phyloP scores from a whole-genome alignment of 83 land plant species.

The Thuja plicata region DNA sequence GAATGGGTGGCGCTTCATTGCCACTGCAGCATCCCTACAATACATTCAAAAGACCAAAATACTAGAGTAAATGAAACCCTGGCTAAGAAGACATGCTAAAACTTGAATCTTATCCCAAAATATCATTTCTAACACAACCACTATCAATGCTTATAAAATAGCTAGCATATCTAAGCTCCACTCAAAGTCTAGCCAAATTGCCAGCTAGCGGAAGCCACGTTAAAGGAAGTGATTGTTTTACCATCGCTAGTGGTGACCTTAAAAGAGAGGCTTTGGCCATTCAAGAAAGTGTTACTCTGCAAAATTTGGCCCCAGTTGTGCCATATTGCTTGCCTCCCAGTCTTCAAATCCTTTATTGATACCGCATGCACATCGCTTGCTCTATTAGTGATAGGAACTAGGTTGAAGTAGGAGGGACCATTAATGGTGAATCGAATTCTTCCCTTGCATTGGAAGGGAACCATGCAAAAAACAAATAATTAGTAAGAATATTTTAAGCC shows the following conservation, averaged over 20 bases:
- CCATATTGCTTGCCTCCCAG: neutral
- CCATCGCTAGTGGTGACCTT: neutral
- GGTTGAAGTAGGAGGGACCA: neutral
- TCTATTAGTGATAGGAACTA: neutral
- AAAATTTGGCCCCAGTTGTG: neutral
- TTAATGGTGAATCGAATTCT: neutral
- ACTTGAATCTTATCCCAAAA: too few species aligned
- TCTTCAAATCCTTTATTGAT: neutral
- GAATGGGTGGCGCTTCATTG: too few species aligned
- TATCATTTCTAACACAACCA: too few species aligned
- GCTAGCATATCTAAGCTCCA: neutral
- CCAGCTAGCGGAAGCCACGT: neutral
- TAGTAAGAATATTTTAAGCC: neutral
- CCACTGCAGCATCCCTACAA: too few species aligned
- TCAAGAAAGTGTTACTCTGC: neutral
- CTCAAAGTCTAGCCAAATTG: neutral
- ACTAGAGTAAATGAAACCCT: neutral
- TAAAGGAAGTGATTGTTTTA: neutral
- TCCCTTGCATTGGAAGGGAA: neutral
- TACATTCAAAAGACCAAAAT: neutral
- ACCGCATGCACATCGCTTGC: neutral
- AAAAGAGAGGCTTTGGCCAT: neutral
- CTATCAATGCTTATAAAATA: neutral
- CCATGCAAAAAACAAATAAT: neutral
- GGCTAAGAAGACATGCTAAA: too few species aligned